Conservation (phyloP, 495 filamentous ascomycete genomes). For the Penicillium verhagenii region DNA sequence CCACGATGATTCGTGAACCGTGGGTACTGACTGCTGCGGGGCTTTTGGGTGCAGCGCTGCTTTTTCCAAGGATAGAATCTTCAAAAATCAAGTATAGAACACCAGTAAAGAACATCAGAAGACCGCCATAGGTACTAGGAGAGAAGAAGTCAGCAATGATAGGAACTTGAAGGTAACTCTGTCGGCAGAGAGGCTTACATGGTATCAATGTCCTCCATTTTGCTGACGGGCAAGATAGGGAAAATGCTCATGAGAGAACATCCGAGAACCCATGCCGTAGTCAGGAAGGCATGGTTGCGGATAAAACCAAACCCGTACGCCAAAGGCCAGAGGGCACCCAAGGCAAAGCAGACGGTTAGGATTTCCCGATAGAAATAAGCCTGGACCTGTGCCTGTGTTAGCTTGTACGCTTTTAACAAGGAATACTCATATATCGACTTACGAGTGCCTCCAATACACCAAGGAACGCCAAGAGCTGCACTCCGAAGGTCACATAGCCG, state of each 20-base stretch:
- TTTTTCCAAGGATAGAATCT: conserved; percentile 55
- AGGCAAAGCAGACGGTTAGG: conserved; percentile 74
- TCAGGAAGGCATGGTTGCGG: conserved; percentile 58
- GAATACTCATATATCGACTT: conserved; percentile 30
- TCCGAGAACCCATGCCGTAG: conserved; percentile 69
- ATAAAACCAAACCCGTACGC: conserved; percentile 74
- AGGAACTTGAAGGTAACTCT: background rate
- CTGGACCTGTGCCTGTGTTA: conserved; percentile 50
- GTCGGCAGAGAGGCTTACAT: conserved; percentile 59
- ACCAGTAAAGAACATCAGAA: conserved; percentile 76
- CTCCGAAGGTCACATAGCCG: conserved; percentile 47
- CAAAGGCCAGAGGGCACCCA: conserved; percentile 75
- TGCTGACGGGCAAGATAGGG: conserved; percentile 83
- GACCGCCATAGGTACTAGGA: conserved; percentile 68
- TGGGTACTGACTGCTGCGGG: conserved; percentile 33
- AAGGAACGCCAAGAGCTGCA: conserved; percentile 66
- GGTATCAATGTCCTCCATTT: conserved; percentile 70
- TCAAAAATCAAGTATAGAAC: conserved; percentile 81
- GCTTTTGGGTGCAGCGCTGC: conserved; percentile 13
- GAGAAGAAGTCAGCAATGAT: conserved; percentile 23
- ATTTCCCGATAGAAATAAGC: conserved; percentile 92
- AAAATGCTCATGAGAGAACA: conserved; percentile 87
- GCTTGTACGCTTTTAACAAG: background rate
- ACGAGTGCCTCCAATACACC: conserved; percentile 81
- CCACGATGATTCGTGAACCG: conserved; percentile 56